phyloP scores from a whole-genome alignment of 768 basidiomycete genomes.

The Neoboletus magnificus region DNA sequence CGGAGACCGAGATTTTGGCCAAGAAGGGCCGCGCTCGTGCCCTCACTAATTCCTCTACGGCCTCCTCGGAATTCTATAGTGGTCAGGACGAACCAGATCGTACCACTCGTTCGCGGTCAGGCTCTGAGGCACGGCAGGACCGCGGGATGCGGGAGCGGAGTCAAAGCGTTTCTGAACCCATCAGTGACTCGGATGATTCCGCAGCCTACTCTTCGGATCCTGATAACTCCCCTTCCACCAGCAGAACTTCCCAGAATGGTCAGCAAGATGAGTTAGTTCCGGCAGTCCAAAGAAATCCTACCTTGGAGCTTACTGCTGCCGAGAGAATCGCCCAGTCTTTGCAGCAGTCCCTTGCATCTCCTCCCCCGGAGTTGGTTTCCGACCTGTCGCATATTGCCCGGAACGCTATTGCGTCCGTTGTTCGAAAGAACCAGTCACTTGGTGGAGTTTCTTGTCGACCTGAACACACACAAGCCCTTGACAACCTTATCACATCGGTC shows the following conservation, averaged over 20 bases:
- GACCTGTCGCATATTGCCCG: constrained; percentile 60
- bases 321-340: constrained; percentile 66
- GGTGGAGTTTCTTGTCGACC: constrained; percentile 42
- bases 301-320: constrained; percentile 55
- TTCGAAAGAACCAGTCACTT: constrained; percentile 53
- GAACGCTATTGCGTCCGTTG: constrained; percentile 58
- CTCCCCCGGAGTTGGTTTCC: constrained; percentile 55
- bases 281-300: constrained; percentile 17
- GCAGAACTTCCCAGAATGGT: constrained; percentile 32
- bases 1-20: constrained; percentile 38
- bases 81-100: constrained; percentile 23
- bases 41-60: constrained; percentile 32
- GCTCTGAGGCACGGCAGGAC: constrained; percentile 33
- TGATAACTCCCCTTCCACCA: constrained; percentile 29
- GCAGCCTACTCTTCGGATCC: constrained; percentile 42
- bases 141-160: constrained; percentile 26
- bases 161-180: constrained; percentile 37
- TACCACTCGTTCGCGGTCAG: constrained; percentile 30
- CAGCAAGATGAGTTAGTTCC: constrained; percentile 17
- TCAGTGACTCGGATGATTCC: constrained; percentile 79
- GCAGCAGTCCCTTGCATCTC: constrained; percentile 56
- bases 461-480: constrained; percentile 58
- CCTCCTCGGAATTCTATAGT: constrained; percentile 28
- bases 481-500: constrained; percentile 57
- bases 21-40: constrained; percentile 34